A percentile compares a stretch with the other conserved stretches of the same genome.
Conservation (phyloP, 2,329 filamentous ascomycete species). For the Byssochlamys sp. region DNA sequence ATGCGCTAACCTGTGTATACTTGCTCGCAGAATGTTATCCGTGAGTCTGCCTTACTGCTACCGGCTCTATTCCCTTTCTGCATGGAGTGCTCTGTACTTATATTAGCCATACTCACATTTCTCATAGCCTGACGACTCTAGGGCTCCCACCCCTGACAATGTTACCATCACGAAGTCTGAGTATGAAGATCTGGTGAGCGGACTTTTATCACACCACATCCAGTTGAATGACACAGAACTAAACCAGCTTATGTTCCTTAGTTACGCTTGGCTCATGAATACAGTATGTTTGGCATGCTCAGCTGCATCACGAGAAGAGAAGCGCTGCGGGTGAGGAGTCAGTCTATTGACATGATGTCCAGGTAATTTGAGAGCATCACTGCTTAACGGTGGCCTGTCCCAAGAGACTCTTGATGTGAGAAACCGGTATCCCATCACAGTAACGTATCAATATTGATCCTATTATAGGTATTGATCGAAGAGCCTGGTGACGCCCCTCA, state of each 20-base stretch:
- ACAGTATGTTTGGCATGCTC: slow-evolving; percentile 13
- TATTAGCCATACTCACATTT: not conserved
- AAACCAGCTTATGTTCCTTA: slow-evolving; percentile 6
- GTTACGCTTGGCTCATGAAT: slow-evolving; percentile 18
- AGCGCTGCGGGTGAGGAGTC: not conserved
- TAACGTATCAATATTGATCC: not conserved
- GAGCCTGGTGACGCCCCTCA: slow-evolving; percentile 2
- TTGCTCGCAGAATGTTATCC: not conserved
- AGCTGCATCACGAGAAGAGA: not conserved
- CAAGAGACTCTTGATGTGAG: slow-evolving; percentile 41
- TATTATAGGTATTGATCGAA: slow-evolving; percentile 13
- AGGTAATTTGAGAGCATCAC: slow-evolving; percentile 41
- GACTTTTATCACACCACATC: not conserved
- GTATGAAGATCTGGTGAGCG: slow-evolving; percentile 50
- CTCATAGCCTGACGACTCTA: not conserved
- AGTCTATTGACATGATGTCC: not conserved
- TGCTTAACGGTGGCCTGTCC: slow-evolving; percentile 43
- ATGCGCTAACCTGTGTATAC: not conserved
- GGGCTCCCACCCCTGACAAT: slow-evolving; percentile 12
- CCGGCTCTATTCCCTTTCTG: not conserved
- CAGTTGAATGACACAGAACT: not conserved
- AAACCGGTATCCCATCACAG: slow-evolving; percentile 7
- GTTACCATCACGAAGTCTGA: slow-evolving; percentile 53
- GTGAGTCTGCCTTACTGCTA: not conserved
- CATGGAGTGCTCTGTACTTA: not conserved